Base-by-base conservation (phyloP, 768 basidiomycete genomes). In the Trametes elegans region DNA sequence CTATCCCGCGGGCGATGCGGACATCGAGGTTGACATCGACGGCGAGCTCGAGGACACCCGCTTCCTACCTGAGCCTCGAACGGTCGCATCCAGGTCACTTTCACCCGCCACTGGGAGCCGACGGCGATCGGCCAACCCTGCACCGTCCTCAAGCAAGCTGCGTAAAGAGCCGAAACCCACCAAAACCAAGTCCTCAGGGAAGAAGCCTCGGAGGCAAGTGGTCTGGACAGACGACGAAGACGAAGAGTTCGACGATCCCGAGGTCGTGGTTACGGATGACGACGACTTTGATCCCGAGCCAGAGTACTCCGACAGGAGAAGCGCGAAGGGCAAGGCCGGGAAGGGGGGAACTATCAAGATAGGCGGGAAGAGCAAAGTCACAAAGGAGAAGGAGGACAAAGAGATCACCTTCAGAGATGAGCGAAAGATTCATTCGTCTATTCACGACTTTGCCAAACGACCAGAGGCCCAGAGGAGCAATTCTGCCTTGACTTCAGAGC, bases 351-450 rank as follows among this genome's bases (percentile, higher is more conserved):
- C 73, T 55, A 67, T 39, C 26, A 54, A 49, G 18, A 18, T 16
- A 7, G 39, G 5, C 13, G 49, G 19, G 9, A 48, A 27, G 49
- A 38, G 36, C 6, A 44, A 76, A 74, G 31, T 29, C 13, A 57
- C 54, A 16, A 76, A 68, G 51, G 55, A 61, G 49, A 58, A 57
- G 28, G 71, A 66, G 51, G 63, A 69, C 51, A 74, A 67, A 43
- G 71, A 73, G 32, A 65, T 76, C n/a, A 35, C 64, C 52, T 69
- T 73, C 40, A 75, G 70, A 56, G 77, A 78, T 58, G 76, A 78
- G 55, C 70, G 78, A 41, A 76, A 70, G 57, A 53, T 47, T 14
- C 50, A 47, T 6, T 50, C 66, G 9, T 43, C 60, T 46, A 57
- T 64, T 3, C 31, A 43, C 0, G 47, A 45, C n/a, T 31, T 39